phyloP scores from a whole-genome alignment of 163 green algal genomes.

The Scenedesmus sp. region DNA sequence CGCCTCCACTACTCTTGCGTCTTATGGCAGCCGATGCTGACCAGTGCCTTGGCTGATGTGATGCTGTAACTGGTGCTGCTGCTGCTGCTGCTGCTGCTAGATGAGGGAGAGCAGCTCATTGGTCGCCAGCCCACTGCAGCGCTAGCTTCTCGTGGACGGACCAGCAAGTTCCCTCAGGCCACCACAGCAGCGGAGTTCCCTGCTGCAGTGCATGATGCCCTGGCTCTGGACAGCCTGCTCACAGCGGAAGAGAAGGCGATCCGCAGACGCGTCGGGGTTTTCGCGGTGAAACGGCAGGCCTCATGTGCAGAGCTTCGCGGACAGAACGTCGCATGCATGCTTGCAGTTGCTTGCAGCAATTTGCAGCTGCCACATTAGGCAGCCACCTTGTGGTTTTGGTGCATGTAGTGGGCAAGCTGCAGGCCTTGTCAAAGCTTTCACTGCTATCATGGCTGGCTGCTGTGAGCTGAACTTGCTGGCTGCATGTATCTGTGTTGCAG shows the following conservation, averaged over 20 bases:
- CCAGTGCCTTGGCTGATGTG: background rate
- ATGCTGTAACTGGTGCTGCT: background rate
- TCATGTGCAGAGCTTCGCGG: background rate
- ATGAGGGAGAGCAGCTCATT: background rate
- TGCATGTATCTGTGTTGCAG: conserved; percentile 60
- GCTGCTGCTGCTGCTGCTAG: background rate
- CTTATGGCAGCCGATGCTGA: background rate
- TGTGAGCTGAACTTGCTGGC: conserved; percentile 21
- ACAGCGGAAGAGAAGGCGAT: conserved; percentile 77
- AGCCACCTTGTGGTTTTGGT: background rate
- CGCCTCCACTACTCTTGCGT: background rate
- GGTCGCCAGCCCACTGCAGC: conserved; percentile 28
- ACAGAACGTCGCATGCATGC: background rate
- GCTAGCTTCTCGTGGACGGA: background rate
- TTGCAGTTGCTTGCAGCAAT: background rate
- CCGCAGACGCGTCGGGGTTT: conserved; percentile 70
- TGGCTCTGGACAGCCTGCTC: conserved; percentile 87
- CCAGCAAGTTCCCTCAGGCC: conserved; percentile 59
- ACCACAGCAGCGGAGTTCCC: conserved; percentile 82
- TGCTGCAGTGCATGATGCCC: conserved; percentile 76
- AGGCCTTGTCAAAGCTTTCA: background rate
- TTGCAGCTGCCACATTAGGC: background rate
- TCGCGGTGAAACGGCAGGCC: conserved; percentile 65
- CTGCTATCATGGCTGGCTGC: background rate
- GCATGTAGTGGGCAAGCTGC: background rate